These are phyloP conservation scores for Boletus insuetus DNA, from an alignment of 768 basidiomycete genomes.

Conservation along the genomic window DNA sequence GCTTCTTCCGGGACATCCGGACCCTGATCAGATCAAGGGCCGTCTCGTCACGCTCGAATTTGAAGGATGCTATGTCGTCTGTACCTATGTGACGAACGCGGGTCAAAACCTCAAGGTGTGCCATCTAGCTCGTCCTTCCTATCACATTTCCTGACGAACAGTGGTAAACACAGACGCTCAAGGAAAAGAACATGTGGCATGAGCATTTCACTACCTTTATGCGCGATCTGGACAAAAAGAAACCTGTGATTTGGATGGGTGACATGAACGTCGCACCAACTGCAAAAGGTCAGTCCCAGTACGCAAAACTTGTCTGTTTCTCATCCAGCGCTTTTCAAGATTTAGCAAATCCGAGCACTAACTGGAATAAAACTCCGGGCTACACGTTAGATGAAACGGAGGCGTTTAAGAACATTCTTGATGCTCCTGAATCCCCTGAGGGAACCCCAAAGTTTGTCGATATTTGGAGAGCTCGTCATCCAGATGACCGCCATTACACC, in stretches of 20 bases:
- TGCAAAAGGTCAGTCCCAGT: conserved; percentile 46
- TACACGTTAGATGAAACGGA: conserved; percentile 82
- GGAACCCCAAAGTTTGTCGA: conserved; percentile 61
- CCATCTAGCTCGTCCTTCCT: neutral
- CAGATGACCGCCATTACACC: conserved; percentile 68
- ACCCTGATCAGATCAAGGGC: conserved; percentile 62
- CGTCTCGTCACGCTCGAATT: conserved; percentile 85
- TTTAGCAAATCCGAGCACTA: conserved; percentile 62
- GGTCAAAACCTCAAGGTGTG: conserved; percentile 70
- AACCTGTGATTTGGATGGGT: conserved; percentile 86
- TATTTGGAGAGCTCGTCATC: conserved; percentile 74
- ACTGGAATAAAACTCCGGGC: conserved; percentile 88
- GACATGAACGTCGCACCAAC: conserved; percentile 88
- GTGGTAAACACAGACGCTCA: conserved; percentile 53
- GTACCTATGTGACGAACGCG: conserved; percentile 85
- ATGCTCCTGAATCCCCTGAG: conserved; percentile 40
- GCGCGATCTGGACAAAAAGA: conserved; percentile 67
- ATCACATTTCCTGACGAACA: neutral
- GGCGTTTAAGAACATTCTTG: conserved; percentile 67
- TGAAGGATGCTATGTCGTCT: conserved; percentile 61
- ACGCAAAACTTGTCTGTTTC: neutral
- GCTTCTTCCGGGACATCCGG: conserved; percentile 73
- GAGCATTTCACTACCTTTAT: conserved; percentile 72
- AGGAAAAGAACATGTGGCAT: conserved; percentile 78
- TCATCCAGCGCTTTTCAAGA: conserved; percentile 39